A percentile compares a stretch with the other conserved stretches of the same genome.
Evolutionary conservation across 352 stramenopile genomes (phyloP).

Genomic region (Pelagophyceae sp.): DNA sequence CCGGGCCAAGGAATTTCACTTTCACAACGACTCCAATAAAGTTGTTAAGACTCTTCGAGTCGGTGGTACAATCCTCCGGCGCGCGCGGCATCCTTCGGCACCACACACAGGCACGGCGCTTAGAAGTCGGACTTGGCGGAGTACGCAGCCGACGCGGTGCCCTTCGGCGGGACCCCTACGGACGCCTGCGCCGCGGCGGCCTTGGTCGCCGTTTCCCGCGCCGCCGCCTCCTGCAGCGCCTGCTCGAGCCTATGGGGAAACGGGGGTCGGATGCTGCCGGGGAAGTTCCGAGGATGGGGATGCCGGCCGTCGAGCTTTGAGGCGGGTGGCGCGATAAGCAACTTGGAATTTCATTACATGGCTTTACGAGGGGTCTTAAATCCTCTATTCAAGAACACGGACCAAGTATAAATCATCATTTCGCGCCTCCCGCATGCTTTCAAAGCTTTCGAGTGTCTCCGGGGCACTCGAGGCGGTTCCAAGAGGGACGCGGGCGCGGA

Average conservation of each 20-base stretch:
- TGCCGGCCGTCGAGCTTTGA: neutral
- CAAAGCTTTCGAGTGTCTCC: neutral
- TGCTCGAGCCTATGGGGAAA: slow-evolving; percentile 1
- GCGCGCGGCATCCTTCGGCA: too few relatives aligned
- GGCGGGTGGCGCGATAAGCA: neutral
- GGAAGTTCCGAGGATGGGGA: neutral
- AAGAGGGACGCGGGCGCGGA: neutral
- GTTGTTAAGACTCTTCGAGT: too few relatives aligned
- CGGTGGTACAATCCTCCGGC: too few relatives aligned
- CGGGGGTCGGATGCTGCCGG: neutral
- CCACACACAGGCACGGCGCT: too few relatives aligned
- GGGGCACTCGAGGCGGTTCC: neutral
- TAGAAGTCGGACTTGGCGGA: too few relatives aligned
- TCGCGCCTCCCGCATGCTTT: neutral
- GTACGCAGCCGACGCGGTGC: too few relatives aligned
- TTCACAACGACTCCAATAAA: too few relatives aligned
- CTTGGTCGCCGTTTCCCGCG: neutral
- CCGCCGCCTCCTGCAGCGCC: slow-evolving; percentile 14
- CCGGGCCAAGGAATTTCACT: too few relatives aligned
- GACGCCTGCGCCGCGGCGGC: neutral
- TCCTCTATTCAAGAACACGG: slow-evolving; percentile 12
- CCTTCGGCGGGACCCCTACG: too few relatives aligned
- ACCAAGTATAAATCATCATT: slow-evolving; percentile 15
- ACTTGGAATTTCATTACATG: slow-evolving; percentile 15
- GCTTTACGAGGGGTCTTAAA: too few relatives aligned